Conservation (phyloP, 352 stramenopile species). For the Pythium phragmiticola region DNA sequence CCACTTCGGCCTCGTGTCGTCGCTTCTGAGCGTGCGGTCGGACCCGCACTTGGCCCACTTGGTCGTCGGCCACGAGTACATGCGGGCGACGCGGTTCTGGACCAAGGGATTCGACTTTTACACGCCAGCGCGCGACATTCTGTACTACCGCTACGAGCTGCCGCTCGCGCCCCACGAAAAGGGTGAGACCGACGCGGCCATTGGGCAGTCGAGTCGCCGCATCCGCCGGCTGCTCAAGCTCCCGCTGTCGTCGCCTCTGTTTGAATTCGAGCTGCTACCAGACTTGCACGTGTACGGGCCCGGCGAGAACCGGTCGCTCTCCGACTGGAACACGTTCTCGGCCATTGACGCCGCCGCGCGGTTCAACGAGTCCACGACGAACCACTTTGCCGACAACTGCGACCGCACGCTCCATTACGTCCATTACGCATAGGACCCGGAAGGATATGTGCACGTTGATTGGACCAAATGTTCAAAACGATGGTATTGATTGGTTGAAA, state of each 20-base stretch:
- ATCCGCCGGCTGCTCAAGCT: conserved; percentile 65
- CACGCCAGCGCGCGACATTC: conserved; percentile 54
- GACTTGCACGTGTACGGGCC: conserved; percentile 46
- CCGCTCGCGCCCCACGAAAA: conserved; percentile 35
- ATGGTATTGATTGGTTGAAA: conserved; percentile 25
- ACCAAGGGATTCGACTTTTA: conserved; percentile 88
- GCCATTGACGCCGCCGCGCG: conserved; percentile 48
- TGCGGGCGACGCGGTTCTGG: conserved; percentile 81
- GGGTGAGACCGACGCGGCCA: conserved; percentile 13
- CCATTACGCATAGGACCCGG: conserved; percentile 32
- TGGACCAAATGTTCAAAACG: conserved; percentile 8
- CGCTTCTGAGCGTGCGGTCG: conserved; percentile 66
- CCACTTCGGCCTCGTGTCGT: conserved; percentile 64
- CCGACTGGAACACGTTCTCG: conserved; percentile 65
- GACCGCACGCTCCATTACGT: conserved; percentile 55
- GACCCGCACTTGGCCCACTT: conserved; percentile 68
- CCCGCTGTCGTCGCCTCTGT: conserved; percentile 33
- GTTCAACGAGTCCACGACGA: conserved; percentile 84
- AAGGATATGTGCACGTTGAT: conserved; percentile 2
- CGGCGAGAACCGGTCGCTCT: conserved; percentile 47
- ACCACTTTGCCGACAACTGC: conserved; percentile 80
- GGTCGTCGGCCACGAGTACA: conserved; percentile 68
- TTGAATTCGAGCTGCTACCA: conserved; percentile 28
- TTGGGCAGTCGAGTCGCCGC: conserved; percentile 44
- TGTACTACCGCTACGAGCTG: conserved; percentile 65